Percentiles rank a stretch among this genome's conserved stretches.
phyloP scores from a whole-genome alignment of 2,329 filamentous ascomycete genomes.

The Fusarium robinianum region DNA sequence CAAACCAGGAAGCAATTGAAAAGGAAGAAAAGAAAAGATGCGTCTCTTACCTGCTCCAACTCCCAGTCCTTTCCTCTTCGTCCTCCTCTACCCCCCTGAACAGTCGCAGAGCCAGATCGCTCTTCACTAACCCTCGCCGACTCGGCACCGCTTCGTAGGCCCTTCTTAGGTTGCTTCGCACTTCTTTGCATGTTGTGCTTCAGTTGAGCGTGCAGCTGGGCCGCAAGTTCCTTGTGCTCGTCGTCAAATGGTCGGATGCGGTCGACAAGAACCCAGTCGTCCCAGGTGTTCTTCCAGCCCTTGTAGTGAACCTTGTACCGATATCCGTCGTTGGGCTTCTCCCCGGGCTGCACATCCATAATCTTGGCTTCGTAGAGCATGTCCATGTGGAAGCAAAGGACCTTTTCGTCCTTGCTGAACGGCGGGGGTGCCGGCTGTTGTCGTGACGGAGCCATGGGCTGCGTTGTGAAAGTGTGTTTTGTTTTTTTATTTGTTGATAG shows the following conservation, averaged over 20 bases:
- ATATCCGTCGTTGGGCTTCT: slow-evolving; percentile 70
- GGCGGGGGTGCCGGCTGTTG: slow-evolving; percentile 52
- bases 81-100: slow-evolving; percentile 68
- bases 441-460: slow-evolving; percentile 51
- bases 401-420: slow-evolving; percentile 82
- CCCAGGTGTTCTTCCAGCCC: slow-evolving; percentile 99
- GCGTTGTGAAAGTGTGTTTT: no score
- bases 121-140: slow-evolving; percentile 76
- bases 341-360: slow-evolving; percentile 73
- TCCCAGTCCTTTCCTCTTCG: slow-evolving; percentile 80
- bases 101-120: slow-evolving; percentile 61
- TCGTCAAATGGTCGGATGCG: slow-evolving; percentile 92
- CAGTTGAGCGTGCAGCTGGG: slow-evolving; percentile 71
- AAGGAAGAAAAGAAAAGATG: slow-evolving; percentile 8
- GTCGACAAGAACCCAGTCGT: slow-evolving; percentile 96
- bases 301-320: slow-evolving; percentile 98
- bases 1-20: neutral
- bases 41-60: slow-evolving; percentile 71
- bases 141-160: slow-evolving; percentile 47
- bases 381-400: slow-evolving; percentile 96
- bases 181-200: slow-evolving; percentile 60
- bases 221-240: slow-evolving; percentile 89
- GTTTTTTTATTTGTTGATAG: no score
- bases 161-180: slow-evolving; percentile 59
- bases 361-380: slow-evolving; percentile 98